phyloP scores from a whole-genome alignment of 1,284 basidiomycete species.

The Puccinia novopanici region DNA sequence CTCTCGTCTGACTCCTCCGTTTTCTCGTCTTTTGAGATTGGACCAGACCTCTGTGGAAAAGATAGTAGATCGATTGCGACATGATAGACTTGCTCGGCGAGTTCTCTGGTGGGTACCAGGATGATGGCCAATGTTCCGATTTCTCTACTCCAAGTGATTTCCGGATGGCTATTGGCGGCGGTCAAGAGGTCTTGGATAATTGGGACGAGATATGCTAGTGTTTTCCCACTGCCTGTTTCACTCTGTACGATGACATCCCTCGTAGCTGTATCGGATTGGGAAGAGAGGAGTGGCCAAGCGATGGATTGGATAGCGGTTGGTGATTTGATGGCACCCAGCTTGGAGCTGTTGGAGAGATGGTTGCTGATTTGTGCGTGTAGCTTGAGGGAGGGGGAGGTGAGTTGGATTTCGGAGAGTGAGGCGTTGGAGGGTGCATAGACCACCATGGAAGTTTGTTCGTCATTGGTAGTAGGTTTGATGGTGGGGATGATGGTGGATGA shows the following conservation, averaged over 20 bases:
- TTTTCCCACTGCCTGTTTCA: constrained; percentile 98
- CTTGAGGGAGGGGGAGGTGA: constrained; percentile 34
- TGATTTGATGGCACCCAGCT: constrained; percentile 30
- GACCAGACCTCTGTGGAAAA: constrained; percentile 60
- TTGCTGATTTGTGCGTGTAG: constrained; percentile 37
- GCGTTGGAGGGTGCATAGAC: constrained; percentile 47
- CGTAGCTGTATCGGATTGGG: not conserved
- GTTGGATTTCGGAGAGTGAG: constrained; percentile 28
- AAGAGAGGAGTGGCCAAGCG: constrained; percentile 37
- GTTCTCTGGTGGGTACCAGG: constrained; percentile 89
- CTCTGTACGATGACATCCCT: constrained; percentile 93
- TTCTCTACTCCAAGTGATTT: constrained; percentile 67
- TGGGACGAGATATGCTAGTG: constrained; percentile 88
- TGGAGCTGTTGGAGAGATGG: constrained; percentile 21
- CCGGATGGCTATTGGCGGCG: constrained; percentile 71
- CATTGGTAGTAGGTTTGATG: constrained; percentile 14
- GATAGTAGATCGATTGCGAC: constrained; percentile 67
- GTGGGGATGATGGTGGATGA: constrained; percentile 47
- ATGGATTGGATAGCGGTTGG: constrained; percentile 44
- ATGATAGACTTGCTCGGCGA: constrained; percentile 87
- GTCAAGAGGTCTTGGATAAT: constrained; percentile 92
- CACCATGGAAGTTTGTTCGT: constrained; percentile 23
- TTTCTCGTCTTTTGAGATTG: constrained; percentile 58
- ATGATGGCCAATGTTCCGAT: constrained; percentile 91
- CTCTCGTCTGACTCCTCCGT: constrained; percentile 59